Conservation (phyloP, 805 yeast genomes). For the Lachancea lanzarotensis region DNA sequence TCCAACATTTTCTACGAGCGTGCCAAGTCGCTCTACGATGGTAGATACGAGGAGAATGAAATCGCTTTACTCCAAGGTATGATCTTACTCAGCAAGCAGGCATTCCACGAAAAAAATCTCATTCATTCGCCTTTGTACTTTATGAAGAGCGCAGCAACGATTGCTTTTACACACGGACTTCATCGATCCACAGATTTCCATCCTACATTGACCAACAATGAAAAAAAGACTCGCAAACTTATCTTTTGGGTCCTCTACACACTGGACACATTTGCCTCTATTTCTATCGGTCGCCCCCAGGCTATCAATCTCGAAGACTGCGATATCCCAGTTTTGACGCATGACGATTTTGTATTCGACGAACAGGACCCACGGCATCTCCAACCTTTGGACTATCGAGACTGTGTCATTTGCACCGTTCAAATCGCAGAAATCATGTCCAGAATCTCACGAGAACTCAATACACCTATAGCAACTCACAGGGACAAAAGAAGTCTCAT, state of each 20-base stretch:
- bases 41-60: constrained; percentile 8
- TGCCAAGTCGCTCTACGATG: constrained; percentile 8
- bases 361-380: constrained; percentile 2
- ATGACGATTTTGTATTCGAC: constrained; percentile 7
- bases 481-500: constrained; percentile 2
- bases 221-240: constrained; percentile 7
- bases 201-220: constrained; percentile 7
- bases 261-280: constrained; percentile 5
- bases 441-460: constrained; percentile 4
- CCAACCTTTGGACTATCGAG: constrained; percentile 3
- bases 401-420: constrained; percentile 7
- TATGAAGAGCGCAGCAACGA: constrained; percentile 6
- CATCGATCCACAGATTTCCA: constrained; percentile 7
- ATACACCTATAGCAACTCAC: constrained; percentile 2
- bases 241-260: constrained; percentile 7
- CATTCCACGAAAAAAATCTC: constrained; percentile 6
- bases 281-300: constrained; percentile 8
- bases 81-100: constrained; percentile 7
- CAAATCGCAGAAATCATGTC: constrained; percentile 9
- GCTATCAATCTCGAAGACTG: constrained; percentile 9
- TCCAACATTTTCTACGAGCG: constrained; percentile 8
- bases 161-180: constrained; percentile 7
- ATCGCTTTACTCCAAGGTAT: constrained; percentile 6
- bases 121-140: constrained; percentile 7
- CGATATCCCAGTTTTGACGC: constrained; percentile 8